These are phyloP conservation scores for Trichoderma hamatum DNA, from an alignment of 2,329 filamentous ascomycete genomes.

Conservation along the genomic window DNA sequence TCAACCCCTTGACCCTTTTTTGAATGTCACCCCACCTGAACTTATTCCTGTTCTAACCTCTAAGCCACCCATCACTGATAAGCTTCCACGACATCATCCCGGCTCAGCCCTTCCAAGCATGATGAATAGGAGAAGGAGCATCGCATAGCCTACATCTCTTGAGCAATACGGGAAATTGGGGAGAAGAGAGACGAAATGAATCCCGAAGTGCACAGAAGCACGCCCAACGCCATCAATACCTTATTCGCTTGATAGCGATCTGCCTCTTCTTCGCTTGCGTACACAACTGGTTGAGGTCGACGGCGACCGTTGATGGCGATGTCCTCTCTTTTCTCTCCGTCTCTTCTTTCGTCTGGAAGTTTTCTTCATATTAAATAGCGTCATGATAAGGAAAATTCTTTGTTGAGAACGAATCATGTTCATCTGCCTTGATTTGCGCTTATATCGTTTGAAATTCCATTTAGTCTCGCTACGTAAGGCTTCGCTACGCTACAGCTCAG, in stretches of 20 bases:
- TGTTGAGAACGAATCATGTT: not conserved
- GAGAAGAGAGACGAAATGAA: not conserved
- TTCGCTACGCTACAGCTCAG: constrained; percentile 50
- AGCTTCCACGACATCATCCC: not conserved
- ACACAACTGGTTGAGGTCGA: not conserved
- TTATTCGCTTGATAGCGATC: constrained; percentile 27
- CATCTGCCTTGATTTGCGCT: constrained; percentile 9
- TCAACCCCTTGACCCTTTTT: not conserved
- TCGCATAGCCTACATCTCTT: not conserved
- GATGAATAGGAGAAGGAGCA: constrained; percentile 2
- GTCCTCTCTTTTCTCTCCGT: not conserved
- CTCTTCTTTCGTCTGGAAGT: not conserved
- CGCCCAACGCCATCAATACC: constrained; percentile 43
- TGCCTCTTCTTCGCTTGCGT: constrained; percentile 2
- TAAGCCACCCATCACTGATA: not conserved
- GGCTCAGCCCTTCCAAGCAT: constrained; percentile 1
- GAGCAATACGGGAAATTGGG: not conserved
- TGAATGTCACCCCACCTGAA: not conserved
- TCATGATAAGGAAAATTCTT: constrained; percentile 7
- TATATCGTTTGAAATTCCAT: not conserved
- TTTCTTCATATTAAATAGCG: constrained; percentile 9
- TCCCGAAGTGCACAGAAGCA: constrained; percentile 4
- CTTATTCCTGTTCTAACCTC: constrained; percentile 2
- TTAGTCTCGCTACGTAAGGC: constrained; percentile 24
- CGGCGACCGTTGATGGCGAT: not conserved